Evolutionary conservation across 129 eudicot species (phyloP).

Genomic region (Lonicera japonica): DNA sequence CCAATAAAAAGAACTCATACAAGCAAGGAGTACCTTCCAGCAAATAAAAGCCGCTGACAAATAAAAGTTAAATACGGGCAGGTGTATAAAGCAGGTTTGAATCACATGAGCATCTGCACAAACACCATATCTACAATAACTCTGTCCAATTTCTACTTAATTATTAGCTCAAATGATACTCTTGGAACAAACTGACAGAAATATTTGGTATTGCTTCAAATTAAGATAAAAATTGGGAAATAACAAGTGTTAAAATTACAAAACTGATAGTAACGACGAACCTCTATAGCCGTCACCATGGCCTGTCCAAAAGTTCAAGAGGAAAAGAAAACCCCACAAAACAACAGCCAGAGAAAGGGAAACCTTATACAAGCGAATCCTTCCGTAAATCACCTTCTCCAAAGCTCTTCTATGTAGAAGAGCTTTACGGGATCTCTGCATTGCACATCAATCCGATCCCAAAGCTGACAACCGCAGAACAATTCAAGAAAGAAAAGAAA

Average conservation of each 20-base stretch:
- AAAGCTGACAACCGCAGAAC: conserved; percentile 10
- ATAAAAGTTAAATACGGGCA: no score
- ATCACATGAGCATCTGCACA: no score
- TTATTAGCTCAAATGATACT: not conserved
- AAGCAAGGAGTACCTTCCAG: conserved; percentile 9
- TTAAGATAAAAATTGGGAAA: not conserved
- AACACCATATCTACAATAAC: no score
- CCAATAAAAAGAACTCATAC: conserved; percentile 8
- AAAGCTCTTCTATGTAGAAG: conserved; percentile 86
- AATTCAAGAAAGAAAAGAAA: conserved; percentile 12
- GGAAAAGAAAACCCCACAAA: conserved; percentile 83
- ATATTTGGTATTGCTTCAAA: not conserved
- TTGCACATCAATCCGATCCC: conserved; percentile 71
- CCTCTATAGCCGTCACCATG: conserved; percentile 80
- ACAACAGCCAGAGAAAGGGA: conserved; percentile 62
- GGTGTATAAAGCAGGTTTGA: no score
- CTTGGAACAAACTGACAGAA: not conserved
- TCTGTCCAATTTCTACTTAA: no score
- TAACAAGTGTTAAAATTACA: not conserved
- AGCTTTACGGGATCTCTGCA: conserved; percentile 96
- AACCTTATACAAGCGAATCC: conserved; percentile 46
- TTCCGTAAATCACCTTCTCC: conserved; percentile 43
- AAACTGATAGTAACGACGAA: conserved; percentile 30
- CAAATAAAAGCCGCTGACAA: not conserved
- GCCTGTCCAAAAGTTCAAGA: conserved; percentile 62